Evolutionary conservation across 148 eudicot genomes (phyloP).

Genomic region (Mesembryanthemum crystallinum): DNA sequence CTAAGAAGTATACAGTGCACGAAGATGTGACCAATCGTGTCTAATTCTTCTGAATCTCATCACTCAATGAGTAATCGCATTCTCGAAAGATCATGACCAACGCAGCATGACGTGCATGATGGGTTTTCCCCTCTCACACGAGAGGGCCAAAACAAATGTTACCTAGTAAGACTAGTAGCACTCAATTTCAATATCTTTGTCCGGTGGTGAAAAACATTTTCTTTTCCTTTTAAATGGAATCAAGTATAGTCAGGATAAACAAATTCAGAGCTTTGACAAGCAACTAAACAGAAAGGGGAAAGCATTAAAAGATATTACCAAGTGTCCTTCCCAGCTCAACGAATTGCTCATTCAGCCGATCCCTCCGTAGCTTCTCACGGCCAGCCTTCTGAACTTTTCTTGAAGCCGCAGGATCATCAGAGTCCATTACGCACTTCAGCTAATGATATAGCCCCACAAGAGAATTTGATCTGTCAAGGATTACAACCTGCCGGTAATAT

Average conservation of each 20-base stretch:
- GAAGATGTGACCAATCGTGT: background rate
- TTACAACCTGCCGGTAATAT: background rate
- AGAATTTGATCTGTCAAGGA: constrained; percentile 5
- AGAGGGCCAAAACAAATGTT: background rate
- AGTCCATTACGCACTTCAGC: constrained; percentile 11
- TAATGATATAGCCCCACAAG: constrained; percentile 12
- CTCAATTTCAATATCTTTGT: background rate
- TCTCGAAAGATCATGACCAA: background rate
- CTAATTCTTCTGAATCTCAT: background rate
- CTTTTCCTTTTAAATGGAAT: background rate
- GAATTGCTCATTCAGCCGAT: constrained; percentile 81
- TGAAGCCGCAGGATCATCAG: constrained; percentile 28
- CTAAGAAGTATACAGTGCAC: background rate
- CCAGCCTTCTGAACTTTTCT: constrained; percentile 80
- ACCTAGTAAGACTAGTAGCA: background rate
- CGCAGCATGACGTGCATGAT: background rate
- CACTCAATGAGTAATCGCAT: background rate
- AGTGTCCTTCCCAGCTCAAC: constrained; percentile 65
- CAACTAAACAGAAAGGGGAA: background rate
- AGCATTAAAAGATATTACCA: constrained; percentile 33
- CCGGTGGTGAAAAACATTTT: background rate
- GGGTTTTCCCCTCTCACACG: background rate
- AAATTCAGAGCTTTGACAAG: background rate
- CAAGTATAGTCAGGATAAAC: background rate
- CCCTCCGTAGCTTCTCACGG: constrained; percentile 86